These are phyloP conservation scores for Umbelopsis ramanniana DNA, from an alignment of 192 early-diverging fungal genomes.

Conservation along the genomic window DNA sequence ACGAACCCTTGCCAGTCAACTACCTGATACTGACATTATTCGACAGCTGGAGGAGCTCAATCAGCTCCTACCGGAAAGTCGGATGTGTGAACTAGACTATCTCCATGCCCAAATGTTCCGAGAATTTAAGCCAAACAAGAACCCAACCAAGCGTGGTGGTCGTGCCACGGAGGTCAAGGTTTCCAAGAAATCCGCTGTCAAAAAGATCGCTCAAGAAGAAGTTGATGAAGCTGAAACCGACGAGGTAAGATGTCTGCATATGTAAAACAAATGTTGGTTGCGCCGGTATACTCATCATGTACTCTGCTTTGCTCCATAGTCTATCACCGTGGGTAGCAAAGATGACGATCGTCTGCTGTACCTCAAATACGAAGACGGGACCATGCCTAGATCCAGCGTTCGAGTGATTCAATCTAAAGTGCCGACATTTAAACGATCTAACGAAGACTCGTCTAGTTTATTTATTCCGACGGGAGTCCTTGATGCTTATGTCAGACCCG, in stretches of 20 bases:
- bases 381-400: conserved; percentile 4
- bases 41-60: not conserved
- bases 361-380: conserved; percentile 9
- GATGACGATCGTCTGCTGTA: not conserved
- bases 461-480: conserved; percentile 6
- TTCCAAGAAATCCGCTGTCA: not conserved
- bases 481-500: not conserved
- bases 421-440: not conserved
- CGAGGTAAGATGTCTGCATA: not conserved
- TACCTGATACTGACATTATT: not conserved
- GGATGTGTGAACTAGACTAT: conserved; percentile 7
- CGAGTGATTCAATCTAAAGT: conserved; percentile 11
- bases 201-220: not conserved
- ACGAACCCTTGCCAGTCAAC: not conserved
- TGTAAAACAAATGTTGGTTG: not conserved
- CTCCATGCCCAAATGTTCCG: conserved; percentile 13
- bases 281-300: too few relatives aligned
- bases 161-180: not conserved
- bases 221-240: not conserved
- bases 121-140: not conserved
- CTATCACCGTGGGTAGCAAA: not conserved
- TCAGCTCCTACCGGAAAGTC: not conserved
- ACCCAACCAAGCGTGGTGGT: not conserved
- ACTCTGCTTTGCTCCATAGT: not conserved
- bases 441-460: not conserved